Evolutionary conservation across 1,139 yeast species (phyloP), one percentile per base, ranked within the genome.

Genomic region (Nakaseomyces uthaithaninus): DNA sequence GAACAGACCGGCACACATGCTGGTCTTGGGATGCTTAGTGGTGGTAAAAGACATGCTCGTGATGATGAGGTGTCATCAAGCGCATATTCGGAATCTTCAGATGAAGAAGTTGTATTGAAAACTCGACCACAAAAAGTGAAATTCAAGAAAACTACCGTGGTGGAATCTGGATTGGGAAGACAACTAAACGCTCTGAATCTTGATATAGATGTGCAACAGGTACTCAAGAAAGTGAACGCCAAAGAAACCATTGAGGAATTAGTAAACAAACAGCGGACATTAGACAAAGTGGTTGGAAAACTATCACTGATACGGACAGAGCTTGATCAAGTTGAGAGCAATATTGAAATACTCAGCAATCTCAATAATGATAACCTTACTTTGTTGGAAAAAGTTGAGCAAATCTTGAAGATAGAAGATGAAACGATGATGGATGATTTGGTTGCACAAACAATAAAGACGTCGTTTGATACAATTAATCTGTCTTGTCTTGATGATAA

Each of bases 21-120:
- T 24, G 96, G 96, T 1, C 69, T 87, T 11, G 95, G 95, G 2
- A 51, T 24, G 71, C 43, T 52, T 4, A 14, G 25, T 17, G n/a
- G n/a, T 17, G n/a, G n/a, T 18, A 30, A 26, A 27, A 39, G 39
- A 14, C 25, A 28, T 17, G 42, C 39, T 26, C 43, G 43, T 31
- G 45, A 40, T 16, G 38, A 41, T 25, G 47, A 42, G 18, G 47
- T 31, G 25, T 15, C 8, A 8, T 6, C 28, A 54, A 4, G 18
- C n/a, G 11, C 22, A 17, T 16, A 17, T 28, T 27, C 33, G 8
- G 16, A 20, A 4, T 28, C 33, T 17, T 17, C 23, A 12, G 35
- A 31, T 3, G 35, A 31, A 8, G 25, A 51, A 9, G 53, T 48
- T 9, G 47, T 39, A n/a, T 3, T n/a, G 10, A 30, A 12, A 18